Percentiles rank a stretch among this genome's conserved stretches.
Evolutionary conservation across 352 stramenopile genomes (phyloP).

Genomic region (Detonula confervacea): DNA sequence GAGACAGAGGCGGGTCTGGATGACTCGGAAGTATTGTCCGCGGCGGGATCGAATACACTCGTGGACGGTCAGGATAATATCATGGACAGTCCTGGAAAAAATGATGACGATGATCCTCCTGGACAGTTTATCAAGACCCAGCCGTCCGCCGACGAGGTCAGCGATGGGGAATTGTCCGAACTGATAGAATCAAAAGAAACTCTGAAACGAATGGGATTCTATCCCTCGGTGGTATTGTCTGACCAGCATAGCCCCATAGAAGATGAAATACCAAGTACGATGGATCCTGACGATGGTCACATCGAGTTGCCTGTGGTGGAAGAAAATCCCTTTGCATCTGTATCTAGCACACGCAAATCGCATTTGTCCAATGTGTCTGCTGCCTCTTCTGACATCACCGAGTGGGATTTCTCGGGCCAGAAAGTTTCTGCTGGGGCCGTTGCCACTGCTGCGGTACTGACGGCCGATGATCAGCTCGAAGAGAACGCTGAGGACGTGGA

Average conservation of each 20-base stretch:
- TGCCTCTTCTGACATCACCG: slow-evolving; percentile 35
- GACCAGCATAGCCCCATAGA: background rate
- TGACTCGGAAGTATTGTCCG: too few species aligned
- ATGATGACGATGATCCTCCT: background rate
- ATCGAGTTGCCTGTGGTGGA: background rate
- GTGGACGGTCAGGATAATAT: background rate
- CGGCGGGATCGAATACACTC: too few species aligned
- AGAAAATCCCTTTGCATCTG: background rate
- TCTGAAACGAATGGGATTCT: slow-evolving; percentile 43
- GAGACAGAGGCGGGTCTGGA: slow-evolving; percentile 7
- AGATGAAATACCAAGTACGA: background rate
- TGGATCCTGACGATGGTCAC: background rate
- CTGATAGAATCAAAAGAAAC: slow-evolving; percentile 39
- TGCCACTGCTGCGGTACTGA: background rate
- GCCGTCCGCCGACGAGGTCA: slow-evolving; percentile 5
- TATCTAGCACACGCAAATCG: background rate
- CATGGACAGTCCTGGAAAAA: background rate
- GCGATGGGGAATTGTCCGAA: slow-evolving; percentile 20
- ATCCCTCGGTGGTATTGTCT: slow-evolving; percentile 4
- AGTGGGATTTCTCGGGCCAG: slow-evolving; percentile 37
- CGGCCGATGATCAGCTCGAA: background rate
- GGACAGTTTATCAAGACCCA: slow-evolving; percentile 2
- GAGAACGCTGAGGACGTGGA: background rate
- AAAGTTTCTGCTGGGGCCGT: too few species aligned
- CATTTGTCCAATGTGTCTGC: slow-evolving; percentile 18